A percentile compares a stretch with the other conserved stretches of the same genome.
These are phyloP conservation scores for Phytophthora europaea DNA, from an alignment of 352 stramenopile species.

Conservation along the genomic window DNA sequence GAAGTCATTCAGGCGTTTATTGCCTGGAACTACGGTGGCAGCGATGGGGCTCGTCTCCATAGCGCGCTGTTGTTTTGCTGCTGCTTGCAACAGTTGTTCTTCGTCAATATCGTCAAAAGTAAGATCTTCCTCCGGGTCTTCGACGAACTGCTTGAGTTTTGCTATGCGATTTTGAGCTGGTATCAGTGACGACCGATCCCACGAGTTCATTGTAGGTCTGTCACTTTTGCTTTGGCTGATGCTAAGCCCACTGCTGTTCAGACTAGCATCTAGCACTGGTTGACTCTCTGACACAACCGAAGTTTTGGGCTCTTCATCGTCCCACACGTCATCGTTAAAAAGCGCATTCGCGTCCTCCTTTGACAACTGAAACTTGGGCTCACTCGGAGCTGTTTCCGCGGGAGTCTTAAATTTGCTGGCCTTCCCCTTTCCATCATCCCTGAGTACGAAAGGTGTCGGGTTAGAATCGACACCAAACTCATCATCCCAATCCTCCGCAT, in stretches of 20 bases:
- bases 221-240: conserved; percentile 6
- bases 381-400: conserved; percentile 16
- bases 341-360: conserved; percentile 82
- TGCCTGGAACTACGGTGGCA: conserved; percentile 24
- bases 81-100: conserved; percentile 58
- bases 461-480: conserved; percentile 73
- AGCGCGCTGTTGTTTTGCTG: conserved; percentile 43
- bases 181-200: conserved; percentile 70
- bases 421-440: conserved; percentile 4
- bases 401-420: conserved; percentile 10
- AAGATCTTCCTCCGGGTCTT: conserved; percentile 72
- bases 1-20: conserved; percentile 35
- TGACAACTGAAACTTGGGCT: conserved; percentile 70
- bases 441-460: conserved; percentile 44
- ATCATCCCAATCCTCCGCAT: conserved; percentile 88
- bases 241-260: conserved; percentile 11
- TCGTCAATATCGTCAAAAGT: conserved; percentile 84
- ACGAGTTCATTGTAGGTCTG: conserved; percentile 46
- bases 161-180: conserved; percentile 68
- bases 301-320: conserved; percentile 50
- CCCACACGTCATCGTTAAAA: conserved; percentile 80
- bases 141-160: conserved; percentile 81
- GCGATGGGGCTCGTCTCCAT: conserved; percentile 22
- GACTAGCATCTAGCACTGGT: conserved; percentile 2
- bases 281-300: conserved; percentile 9